These are phyloP conservation scores for Lumnitzera littorea DNA, from an alignment of 345 rosid species.

Conservation along the genomic window DNA sequence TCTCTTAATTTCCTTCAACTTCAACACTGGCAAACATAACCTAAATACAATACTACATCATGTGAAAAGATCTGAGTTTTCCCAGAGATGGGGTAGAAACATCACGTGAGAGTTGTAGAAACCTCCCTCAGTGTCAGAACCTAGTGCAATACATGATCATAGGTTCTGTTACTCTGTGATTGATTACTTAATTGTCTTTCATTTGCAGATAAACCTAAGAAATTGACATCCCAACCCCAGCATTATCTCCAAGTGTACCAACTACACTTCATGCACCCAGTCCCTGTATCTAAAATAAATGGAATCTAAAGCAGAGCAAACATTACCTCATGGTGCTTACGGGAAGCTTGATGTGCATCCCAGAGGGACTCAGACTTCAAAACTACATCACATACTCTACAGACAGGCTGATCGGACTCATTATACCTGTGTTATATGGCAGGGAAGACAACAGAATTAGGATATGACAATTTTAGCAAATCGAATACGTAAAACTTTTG, in stretches of 20 bases:
- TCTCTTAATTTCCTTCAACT: no score
- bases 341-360: constrained; percentile 98
- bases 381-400: constrained; percentile 73
- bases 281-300: not conserved
- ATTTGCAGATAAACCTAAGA: no score
- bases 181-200: no score
- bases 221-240: no score
- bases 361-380: constrained; percentile 77
- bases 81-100: not conserved
- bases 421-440: constrained; percentile 48
- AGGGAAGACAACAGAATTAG: not conserved
- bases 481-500: no score
- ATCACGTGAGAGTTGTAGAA: not conserved
- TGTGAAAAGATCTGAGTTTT: no score
- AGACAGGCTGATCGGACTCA: constrained; percentile 81
- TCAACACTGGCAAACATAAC: no score
- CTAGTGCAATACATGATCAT: not conserved
- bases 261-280: no score
- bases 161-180: no score
- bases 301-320: not conserved
- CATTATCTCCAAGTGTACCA: no score
- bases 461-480: no score
- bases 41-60: no score
- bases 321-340: constrained; percentile 77
- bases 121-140: not conserved